phyloP scores from a whole-genome alignment of 164 flowering plant genomes.

The Paratinospora sagittata region DNA sequence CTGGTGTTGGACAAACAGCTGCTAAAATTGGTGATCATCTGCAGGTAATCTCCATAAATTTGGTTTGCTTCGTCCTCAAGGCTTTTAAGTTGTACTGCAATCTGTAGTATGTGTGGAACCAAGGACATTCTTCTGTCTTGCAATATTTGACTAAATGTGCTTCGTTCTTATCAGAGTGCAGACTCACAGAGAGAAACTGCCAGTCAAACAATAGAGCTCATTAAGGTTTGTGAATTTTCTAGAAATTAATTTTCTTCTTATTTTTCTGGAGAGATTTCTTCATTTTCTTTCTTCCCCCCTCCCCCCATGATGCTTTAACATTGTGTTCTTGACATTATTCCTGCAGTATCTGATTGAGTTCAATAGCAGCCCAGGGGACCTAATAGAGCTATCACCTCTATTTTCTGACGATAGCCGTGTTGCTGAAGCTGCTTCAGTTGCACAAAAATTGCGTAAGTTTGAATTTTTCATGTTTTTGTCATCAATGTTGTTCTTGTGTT shows the following conservation, averaged over 20 bases:
- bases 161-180: constrained; percentile 74
- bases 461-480: background rate
- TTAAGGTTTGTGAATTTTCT: constrained; percentile 50
- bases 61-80: background rate
- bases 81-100: background rate
- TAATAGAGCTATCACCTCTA: constrained; percentile 94
- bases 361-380: constrained; percentile 93
- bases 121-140: background rate
- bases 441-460: constrained; percentile 89
- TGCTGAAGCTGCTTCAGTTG: constrained; percentile 99
- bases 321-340: constrained; percentile 6
- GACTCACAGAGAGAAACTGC: constrained; percentile 98
- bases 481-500: too few species aligned
- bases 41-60: constrained; percentile 50
- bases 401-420: constrained; percentile 99
- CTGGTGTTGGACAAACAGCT: constrained; percentile 99
- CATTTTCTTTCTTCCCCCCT: background rate
- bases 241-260: background rate
- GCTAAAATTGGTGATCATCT: constrained; percentile 98
- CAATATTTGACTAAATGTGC: constrained; percentile 13
- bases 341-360: constrained; percentile 97
- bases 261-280: background rate
- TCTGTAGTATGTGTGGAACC: background rate
- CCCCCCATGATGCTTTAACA: constrained; percentile 14
- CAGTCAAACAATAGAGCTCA: constrained; percentile 94